Evolutionary conservation across 2,329 filamentous ascomycete genomes (phyloP), one percentile per base, ranked within the genome.

Genomic region (Botrytis medusae): DNA sequence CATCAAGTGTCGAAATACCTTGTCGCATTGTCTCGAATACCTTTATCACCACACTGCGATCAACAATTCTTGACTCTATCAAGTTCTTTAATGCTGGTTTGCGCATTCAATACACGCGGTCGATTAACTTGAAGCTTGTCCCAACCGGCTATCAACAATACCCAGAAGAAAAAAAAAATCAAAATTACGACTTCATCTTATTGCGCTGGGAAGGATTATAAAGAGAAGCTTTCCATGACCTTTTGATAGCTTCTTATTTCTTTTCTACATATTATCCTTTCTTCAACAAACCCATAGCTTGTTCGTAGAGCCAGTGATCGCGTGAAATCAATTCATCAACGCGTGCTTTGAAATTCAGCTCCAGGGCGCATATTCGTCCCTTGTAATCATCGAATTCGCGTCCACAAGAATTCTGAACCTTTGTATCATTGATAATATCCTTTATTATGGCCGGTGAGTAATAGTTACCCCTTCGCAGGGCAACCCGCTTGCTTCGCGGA

Each of bases 391-490:
- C 48, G 59, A 20, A 29, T 73, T 59, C 73, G 44, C 74, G 63
- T 74, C 69, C 73, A 51, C 74, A 75, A 74, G 76, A 77, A 68
- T 69, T 74, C 75, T 79, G 75, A 78, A 76, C 74, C 75, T 69
- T 74, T 62, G 69, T 74, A 75, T 76, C 72, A 44, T 76, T 77
- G 75, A 75, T 72, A 64, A 60, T 57, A 73, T 46, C 32, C 29
- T 71, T 65, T 54, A 78, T 73, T 69, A 90, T 90, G 88, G 84
- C 88, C 82, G 88, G 88, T 90, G 89, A 89, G 88, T 86, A 84
- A 68, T 74, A 57, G 34, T 69, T 72, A 69, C 77, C 64, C 65
- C 64, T 61, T 67, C 40, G 32, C 70, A 69, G 18, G 48, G 16
- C 63, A 60, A 40, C 62, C 48, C 65, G 42, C 10, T 57, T 57